Conservation (phyloP, 345 rosid species). For the Psidium guajava region DNA sequence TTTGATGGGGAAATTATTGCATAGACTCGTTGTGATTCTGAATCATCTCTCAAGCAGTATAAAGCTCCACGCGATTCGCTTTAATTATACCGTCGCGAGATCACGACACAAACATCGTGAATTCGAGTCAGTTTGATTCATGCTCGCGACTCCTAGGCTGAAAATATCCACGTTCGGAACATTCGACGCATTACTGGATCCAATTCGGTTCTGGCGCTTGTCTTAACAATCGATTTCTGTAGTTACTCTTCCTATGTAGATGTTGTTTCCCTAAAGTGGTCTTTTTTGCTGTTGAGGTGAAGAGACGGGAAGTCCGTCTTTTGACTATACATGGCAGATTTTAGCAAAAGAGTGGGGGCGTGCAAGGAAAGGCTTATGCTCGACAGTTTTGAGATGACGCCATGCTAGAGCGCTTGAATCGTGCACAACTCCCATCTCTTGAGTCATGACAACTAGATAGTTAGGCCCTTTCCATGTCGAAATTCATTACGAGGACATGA, state of each 20-base stretch:
- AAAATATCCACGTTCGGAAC: neutral
- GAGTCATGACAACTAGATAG: neutral
- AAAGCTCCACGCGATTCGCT: neutral
- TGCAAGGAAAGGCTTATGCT: neutral
- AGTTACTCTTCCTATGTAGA: neutral
- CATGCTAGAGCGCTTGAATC: neutral
- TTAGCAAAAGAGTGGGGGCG: neutral
- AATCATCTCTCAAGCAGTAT: neutral
- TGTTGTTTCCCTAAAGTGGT: neutral
- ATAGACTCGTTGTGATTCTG: neutral
- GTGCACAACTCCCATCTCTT: neutral
- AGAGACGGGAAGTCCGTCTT: neutral
- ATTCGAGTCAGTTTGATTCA: neutral
- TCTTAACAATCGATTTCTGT: neutral
- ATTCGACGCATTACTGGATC: neutral
- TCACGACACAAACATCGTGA: neutral
- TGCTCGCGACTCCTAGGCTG: neutral
- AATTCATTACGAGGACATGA: neutral
- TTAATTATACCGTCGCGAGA: neutral
- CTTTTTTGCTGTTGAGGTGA: neutral
- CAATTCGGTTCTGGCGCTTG: neutral
- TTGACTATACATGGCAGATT: neutral
- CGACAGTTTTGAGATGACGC: neutral
- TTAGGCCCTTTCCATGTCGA: neutral
- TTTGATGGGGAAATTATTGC: neutral